These are phyloP conservation scores for Avena insularis DNA, from an alignment of 176 grass and related monocot species.

Conservation along the genomic window DNA sequence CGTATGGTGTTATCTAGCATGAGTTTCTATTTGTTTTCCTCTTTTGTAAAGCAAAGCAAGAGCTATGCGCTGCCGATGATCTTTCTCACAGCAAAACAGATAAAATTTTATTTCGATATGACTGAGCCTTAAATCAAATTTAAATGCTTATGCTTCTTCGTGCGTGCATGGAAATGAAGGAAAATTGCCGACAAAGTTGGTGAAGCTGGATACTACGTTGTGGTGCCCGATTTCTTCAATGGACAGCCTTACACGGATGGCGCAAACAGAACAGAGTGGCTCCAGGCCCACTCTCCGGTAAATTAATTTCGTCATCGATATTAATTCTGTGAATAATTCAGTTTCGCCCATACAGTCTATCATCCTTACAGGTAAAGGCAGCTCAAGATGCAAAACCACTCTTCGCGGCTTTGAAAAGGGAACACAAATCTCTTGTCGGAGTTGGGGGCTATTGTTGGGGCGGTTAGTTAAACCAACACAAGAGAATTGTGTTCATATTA, in stretches of 20 bases:
- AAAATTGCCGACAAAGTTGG: slow-evolving; percentile 49
- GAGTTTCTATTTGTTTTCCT: too few species aligned
- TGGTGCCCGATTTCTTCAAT: slow-evolving; percentile 50
- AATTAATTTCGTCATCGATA: background rate
- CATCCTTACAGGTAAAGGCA: slow-evolving; percentile 23
- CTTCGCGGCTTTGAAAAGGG: slow-evolving; percentile 11
- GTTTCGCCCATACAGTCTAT: background rate
- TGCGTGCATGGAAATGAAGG: background rate
- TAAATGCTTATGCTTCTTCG: background rate
- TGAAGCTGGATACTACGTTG: slow-evolving; percentile 36
- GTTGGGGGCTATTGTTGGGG: slow-evolving; percentile 44
- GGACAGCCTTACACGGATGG: slow-evolving; percentile 21
- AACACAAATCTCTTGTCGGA: background rate
- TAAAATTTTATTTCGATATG: background rate
- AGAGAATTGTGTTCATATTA: too few species aligned
- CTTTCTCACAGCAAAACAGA: too few species aligned
- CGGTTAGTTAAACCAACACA: slow-evolving; percentile 14
- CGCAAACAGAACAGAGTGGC: slow-evolving; percentile 33
- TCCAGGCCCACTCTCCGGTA: slow-evolving; percentile 39
- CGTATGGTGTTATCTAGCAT: too few species aligned
- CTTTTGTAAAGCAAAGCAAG: too few species aligned
- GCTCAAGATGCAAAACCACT: slow-evolving; percentile 27
- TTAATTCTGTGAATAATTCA: background rate
- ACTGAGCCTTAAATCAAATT: background rate
- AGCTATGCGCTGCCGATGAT: too few species aligned